These are phyloP conservation scores for Trichophyton equinum DNA, from an alignment of 2,329 filamentous ascomycete species.

Conservation along the genomic window DNA sequence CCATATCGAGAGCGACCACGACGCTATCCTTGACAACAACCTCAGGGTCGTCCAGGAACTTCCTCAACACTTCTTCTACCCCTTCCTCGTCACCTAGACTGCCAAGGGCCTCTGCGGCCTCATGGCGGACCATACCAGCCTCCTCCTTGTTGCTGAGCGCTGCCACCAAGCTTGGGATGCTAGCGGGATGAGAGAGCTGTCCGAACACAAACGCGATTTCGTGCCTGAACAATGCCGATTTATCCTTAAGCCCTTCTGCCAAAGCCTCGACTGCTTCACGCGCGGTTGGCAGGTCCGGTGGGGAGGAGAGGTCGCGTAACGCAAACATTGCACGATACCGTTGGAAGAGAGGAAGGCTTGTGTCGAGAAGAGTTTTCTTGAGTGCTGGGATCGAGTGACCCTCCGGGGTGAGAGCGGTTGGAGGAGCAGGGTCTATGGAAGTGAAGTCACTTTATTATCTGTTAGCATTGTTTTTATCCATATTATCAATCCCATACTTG, in stretches of 20 bases:
- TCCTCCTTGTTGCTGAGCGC: conserved; percentile 69
- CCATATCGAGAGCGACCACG: conserved; percentile 93
- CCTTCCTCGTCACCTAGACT: conserved; percentile 88
- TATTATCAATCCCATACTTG: background rate
- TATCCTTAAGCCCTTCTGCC: conserved; percentile 71
- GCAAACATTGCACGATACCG: conserved; percentile 98
- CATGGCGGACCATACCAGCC: conserved; percentile 92
- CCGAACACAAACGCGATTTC: conserved; percentile 98
- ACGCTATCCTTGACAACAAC: conserved; percentile 90
- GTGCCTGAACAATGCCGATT: conserved; percentile 87
- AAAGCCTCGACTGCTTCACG: conserved; percentile 76
- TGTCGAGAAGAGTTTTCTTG: conserved; percentile 65
- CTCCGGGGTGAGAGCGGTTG: conserved; percentile 56
- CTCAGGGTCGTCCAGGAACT: conserved; percentile 80
- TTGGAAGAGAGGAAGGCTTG: conserved; percentile 66
- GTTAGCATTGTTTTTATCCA: conserved; percentile 16
- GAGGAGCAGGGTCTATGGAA: conserved; percentile 88
- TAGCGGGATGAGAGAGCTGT: conserved; percentile 90
- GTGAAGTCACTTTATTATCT: conserved; percentile 65
- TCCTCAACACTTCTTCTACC: conserved; percentile 72
- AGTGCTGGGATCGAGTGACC: conserved; percentile 59
- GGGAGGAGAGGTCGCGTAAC: conserved; percentile 84
- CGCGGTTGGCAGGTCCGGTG: conserved; percentile 79
- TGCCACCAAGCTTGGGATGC: conserved; percentile 73
- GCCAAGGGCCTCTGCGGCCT: conserved; percentile 90